Evolutionary conservation across 805 yeast species (phyloP).

Genomic region (Wilhelminamyces savonicus): DNA sequence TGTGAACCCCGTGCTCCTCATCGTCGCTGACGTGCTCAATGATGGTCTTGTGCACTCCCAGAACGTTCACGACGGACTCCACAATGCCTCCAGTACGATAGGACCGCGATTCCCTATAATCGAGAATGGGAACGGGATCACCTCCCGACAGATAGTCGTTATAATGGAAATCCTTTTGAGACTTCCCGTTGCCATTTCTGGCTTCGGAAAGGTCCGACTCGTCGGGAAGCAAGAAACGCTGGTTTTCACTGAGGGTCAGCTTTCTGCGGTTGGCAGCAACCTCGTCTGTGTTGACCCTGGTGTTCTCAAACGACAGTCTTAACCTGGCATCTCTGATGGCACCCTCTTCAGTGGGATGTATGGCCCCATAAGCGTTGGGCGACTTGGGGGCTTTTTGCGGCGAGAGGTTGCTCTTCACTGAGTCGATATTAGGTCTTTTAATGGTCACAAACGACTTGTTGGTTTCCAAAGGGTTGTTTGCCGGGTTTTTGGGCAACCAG

Average conservation of each 20-base stretch:
- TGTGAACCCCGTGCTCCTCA: conserved; percentile 36
- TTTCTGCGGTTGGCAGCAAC: conserved; percentile 9
- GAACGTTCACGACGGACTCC: conserved; percentile 76
- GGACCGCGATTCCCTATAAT: conserved; percentile 28
- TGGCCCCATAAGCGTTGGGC: conserved; percentile 25
- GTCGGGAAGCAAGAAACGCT: conserved; percentile 15
- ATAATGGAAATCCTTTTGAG: conserved; percentile 1
- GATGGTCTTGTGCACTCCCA: conserved; percentile 81
- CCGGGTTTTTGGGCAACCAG: conserved; percentile 57
- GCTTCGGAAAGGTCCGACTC: conserved; percentile 19
- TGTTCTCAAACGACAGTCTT: conserved; percentile 1
- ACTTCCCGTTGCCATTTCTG: conserved; percentile 3
- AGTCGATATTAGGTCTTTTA: conserved; percentile 43
- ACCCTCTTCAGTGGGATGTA: conserved; percentile 41
- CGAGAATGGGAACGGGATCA: conserved; percentile 6
- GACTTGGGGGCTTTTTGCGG: no score
- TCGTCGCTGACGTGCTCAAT: conserved; percentile 58
- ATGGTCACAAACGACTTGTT: conserved; percentile 62
- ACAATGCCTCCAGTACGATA: conserved; percentile 60
- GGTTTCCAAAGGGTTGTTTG: conserved; percentile 64
- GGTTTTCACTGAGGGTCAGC: no score
- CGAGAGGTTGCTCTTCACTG: conserved; percentile 9
- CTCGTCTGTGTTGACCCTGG: conserved; percentile 1
- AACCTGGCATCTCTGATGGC: conserved; percentile 24
- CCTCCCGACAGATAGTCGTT: no score